Evolutionary conservation across 371 early-diverging fungal species (phyloP), one percentile per base, ranked within the genome.

Genomic region (Rhizopus microsporus): DNA sequence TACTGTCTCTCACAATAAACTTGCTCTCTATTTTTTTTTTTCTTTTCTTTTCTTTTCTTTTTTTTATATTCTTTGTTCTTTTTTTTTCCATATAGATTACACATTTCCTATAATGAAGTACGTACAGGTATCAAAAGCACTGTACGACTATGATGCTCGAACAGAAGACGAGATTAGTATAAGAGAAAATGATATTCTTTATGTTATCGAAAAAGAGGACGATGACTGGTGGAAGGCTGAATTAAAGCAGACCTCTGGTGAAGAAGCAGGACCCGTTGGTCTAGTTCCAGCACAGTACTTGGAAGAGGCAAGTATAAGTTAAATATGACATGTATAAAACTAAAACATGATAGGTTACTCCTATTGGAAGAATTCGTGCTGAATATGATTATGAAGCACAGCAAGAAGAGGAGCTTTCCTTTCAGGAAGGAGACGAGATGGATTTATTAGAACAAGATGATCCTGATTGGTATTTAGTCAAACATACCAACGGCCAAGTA

Each of bases 161-260:
- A 90, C 89, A 35, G 88, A 87, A 63, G 96, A 95, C 51, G 97
- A 96, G 75, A 77, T 96, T 54, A 72, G 77, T 45, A 82, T 97
- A 60, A 70, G 77, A 34, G 93, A 97, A 66, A 88, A 86, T 64
- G 84, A 88, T 66, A 69, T 88, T 51, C 61, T 92, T 23, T 91
- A 91, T 68, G 74, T 91, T 44, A 67, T 89, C 52, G 88, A 89
- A 44, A 84, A 83, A 70, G 81, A 80, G 66, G 90, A 91, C 78
- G 82, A 83, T 10, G 91, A 91, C 51, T 93, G 93, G 92, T 87
- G 87, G 81, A 80, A 81, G 59, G 89, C 85, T 16, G 87, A 89
- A 60, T 72, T 85, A 62, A 85, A 85, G 71, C 69, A 73, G 31
- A 29, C 61, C 1, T 56, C 58, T 33, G 57, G 62, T 16, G 84